These are phyloP conservation scores for Geotrichum europaeum DNA, from an alignment of 1,139 yeast genomes.

Conservation along the genomic window DNA sequence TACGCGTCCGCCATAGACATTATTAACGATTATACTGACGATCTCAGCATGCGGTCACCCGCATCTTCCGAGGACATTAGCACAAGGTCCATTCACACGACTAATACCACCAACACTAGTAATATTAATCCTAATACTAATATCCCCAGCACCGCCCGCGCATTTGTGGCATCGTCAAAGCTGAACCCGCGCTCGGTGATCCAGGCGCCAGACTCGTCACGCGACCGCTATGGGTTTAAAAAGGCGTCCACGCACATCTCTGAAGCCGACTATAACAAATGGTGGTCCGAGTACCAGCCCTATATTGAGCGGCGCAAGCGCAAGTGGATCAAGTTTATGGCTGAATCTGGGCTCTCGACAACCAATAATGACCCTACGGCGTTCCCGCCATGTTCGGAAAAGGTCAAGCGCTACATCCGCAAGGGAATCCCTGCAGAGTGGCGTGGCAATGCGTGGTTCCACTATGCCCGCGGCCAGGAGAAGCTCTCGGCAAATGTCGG, in stretches of 20 bases:
- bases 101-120: background rate
- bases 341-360: constrained; percentile 56
- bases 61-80: background rate
- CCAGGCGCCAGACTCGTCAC: constrained; percentile 19
- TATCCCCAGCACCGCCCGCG: background rate
- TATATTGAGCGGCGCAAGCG: constrained; percentile 57
- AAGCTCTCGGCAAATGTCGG: constrained; percentile 62
- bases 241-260: constrained; percentile 53
- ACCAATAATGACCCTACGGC: constrained; percentile 36
- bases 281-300: constrained; percentile 67
- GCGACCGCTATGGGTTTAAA: constrained; percentile 82
- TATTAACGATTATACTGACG: constrained; percentile 14
- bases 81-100: background rate
- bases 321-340: constrained; percentile 69
- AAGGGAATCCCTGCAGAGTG: constrained; percentile 95
- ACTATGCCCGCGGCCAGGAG: constrained; percentile 88
- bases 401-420: constrained; percentile 72
- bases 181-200: background rate
- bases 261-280: constrained; percentile 54
- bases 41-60: background rate
- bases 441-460: constrained; percentile 97
- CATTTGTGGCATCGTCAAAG: constrained; percentile 1
- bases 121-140: background rate
- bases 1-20: constrained; percentile 11
- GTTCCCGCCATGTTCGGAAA: constrained; percentile 82